Conservation (phyloP, 768 basidiomycete genomes). For the Chiua virens region DNA sequence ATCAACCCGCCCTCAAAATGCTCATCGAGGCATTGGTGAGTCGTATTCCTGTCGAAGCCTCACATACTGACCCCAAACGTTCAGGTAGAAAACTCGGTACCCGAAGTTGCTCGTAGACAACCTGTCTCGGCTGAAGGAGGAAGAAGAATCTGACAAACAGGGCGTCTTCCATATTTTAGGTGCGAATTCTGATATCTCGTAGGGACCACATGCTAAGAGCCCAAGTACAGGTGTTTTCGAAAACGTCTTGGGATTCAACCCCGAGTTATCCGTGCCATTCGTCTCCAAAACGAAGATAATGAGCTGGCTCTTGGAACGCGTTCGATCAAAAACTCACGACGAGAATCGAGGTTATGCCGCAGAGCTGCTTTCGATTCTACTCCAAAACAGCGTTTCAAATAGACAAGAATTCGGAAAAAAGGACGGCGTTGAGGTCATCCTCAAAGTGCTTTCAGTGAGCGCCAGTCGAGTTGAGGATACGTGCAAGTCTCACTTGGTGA, state of each 20-base stretch:
- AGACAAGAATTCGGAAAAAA: slow-evolving; percentile 65
- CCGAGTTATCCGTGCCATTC: slow-evolving; percentile 67
- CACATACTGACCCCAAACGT: slow-evolving; percentile 4
- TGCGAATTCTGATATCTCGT: slow-evolving; percentile 26
- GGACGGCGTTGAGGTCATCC: slow-evolving; percentile 74
- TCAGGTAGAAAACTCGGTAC: slow-evolving; percentile 78
- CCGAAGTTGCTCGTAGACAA: slow-evolving; percentile 92
- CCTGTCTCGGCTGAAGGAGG: slow-evolving; percentile 82
- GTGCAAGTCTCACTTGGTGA: slow-evolving; percentile 10
- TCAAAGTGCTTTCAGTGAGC: slow-evolving; percentile 82
- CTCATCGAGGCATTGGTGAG: slow-evolving; percentile 77
- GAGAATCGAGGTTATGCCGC: slow-evolving; percentile 94
- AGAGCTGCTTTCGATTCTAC: slow-evolving; percentile 87
- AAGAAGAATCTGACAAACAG: slow-evolving; percentile 86
- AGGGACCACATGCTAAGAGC: neutral
- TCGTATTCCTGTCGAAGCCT: slow-evolving; percentile 12
- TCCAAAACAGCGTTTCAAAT: slow-evolving; percentile 73
- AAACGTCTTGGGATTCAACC: slow-evolving; percentile 85
- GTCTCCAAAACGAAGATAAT: slow-evolving; percentile 75
- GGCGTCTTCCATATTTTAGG: slow-evolving; percentile 94
- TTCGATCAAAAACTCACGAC: slow-evolving; percentile 71
- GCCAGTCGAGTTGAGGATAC: slow-evolving; percentile 1
- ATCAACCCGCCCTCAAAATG: slow-evolving; percentile 68
- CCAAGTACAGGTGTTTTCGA: slow-evolving; percentile 78
- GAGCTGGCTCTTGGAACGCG: slow-evolving; percentile 75